Evolutionary conservation across 2,329 filamentous ascomycete species (phyloP).

Genomic region (Epichloe sylvatica): DNA sequence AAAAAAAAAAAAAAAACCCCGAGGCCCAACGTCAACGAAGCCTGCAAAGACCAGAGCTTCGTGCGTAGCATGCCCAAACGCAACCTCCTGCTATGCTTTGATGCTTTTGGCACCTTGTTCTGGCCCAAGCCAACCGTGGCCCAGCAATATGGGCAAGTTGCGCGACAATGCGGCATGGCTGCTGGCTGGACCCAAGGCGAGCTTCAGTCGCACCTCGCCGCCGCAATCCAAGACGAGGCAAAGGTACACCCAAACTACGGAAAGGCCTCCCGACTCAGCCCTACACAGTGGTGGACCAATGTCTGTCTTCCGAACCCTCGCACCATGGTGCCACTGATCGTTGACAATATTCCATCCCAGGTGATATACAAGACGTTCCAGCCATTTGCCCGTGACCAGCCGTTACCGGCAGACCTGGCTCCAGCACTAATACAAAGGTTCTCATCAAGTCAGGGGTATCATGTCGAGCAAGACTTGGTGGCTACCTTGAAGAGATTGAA

Average conservation of each 20-base stretch:
- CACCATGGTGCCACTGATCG: background rate
- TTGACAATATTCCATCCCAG: slow-evolving; percentile 17
- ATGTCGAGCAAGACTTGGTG: slow-evolving; percentile 30
- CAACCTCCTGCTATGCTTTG: slow-evolving; percentile 45
- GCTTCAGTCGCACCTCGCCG: slow-evolving; percentile 19
- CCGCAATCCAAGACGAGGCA: slow-evolving; percentile 34
- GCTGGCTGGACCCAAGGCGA: slow-evolving; percentile 26
- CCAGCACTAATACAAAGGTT: slow-evolving; percentile 38
- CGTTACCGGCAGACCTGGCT: slow-evolving; percentile 31
- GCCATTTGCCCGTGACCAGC: slow-evolving; percentile 21
- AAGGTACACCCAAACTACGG: slow-evolving; percentile 45
- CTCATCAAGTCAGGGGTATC: slow-evolving; percentile 38
- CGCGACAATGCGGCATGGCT: slow-evolving; percentile 33
- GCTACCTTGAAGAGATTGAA: slow-evolving; percentile 30
- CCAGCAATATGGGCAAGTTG: slow-evolving; percentile 39
- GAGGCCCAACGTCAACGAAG: no score
- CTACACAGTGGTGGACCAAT: slow-evolving; percentile 45
- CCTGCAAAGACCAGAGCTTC: no score
- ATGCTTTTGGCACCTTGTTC: slow-evolving; percentile 54
- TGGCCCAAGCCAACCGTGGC: slow-evolving; percentile 34
- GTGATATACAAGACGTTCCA: slow-evolving; percentile 41
- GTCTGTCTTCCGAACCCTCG: slow-evolving; percentile 23
- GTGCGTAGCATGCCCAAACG: slow-evolving; percentile 8
- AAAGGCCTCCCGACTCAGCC: slow-evolving; percentile 33
- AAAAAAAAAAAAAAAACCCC: background rate